phyloP scores from a whole-genome alignment of 768 basidiomycete species.

The Kockovaella imperatae region DNA sequence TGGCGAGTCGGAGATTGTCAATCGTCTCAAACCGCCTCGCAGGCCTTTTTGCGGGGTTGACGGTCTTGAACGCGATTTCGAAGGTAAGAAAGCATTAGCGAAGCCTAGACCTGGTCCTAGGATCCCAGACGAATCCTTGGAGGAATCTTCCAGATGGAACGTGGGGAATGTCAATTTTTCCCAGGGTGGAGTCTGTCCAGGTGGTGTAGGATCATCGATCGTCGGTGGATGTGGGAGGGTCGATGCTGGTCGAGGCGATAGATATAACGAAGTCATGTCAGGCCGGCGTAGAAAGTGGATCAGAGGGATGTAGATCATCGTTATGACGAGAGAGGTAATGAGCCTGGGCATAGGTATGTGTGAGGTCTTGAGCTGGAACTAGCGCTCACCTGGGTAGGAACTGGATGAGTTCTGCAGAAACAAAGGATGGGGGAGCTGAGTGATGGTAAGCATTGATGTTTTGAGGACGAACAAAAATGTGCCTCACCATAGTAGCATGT shows the following conservation, averaged over 20 bases:
- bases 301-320: conserved; percentile 10
- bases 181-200: conserved; percentile 13
- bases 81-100: neutral
- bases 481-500: too few species aligned
- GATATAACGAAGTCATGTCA: conserved; percentile 4
- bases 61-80: neutral
- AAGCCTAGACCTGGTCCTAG: neutral
- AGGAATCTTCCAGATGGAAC: too few species aligned
- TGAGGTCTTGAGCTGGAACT: neutral
- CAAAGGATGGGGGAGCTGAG: conserved; percentile 3
- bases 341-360: conserved; percentile 1
- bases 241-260: neutral
- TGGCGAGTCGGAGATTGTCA: too few species aligned
- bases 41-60: neutral
- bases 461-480: neutral
- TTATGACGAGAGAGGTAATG: conserved; percentile 10
- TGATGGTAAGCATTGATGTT: conserved; percentile 7
- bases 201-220: neutral
- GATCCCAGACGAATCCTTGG: neutral
- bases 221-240: neutral
- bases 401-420: conserved; percentile 11
- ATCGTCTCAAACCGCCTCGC: neutral
- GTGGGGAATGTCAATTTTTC: conserved; percentile 14
- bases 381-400: conserved; percentile 15
- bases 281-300: conserved; percentile 19